These are phyloP conservation scores for Pythium graminicola DNA, from an alignment of 352 stramenopile species.

Conservation along the genomic window DNA sequence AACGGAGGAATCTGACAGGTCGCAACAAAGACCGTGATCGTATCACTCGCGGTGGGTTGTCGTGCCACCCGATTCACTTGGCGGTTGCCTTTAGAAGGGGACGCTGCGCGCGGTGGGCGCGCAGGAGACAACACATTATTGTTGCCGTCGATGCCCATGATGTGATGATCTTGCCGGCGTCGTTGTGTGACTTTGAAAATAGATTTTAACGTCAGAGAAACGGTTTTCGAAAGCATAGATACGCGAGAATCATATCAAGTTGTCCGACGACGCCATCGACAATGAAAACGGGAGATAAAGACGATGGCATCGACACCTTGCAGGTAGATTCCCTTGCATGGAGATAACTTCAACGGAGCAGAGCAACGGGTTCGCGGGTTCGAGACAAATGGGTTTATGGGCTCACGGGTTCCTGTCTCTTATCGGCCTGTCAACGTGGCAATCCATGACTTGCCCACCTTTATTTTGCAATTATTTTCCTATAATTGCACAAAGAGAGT, in stretches of 20 bases:
- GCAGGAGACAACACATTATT: background rate
- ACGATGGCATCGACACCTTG: too few species aligned
- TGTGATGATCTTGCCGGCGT: background rate
- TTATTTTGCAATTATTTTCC: constrained; percentile 6
- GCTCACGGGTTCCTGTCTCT: background rate
- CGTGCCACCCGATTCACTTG: background rate
- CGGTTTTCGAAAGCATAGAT: background rate
- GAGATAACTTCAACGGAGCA: too few species aligned
- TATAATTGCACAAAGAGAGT: background rate
- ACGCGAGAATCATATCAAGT: too few species aligned
- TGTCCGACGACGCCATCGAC: too few species aligned
- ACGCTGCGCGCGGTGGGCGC: background rate
- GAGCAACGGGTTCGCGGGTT: too few species aligned
- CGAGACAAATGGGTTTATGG: background rate
- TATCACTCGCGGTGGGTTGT: background rate
- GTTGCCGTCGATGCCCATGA: background rate
- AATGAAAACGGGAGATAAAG: too few species aligned
- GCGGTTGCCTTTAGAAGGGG: background rate
- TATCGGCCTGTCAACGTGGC: constrained; percentile 18
- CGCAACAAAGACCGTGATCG: constrained; percentile 53
- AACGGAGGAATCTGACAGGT: constrained; percentile 44
- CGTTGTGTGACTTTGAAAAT: background rate
- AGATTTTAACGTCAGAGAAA: background rate
- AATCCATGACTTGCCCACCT: constrained; percentile 12
- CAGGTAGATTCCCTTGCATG: too few species aligned